Percentiles rank a stretch among this genome's conserved stretches.
Conservation (phyloP, 75 land plant genomes). For the Pinus albicaulis region DNA sequence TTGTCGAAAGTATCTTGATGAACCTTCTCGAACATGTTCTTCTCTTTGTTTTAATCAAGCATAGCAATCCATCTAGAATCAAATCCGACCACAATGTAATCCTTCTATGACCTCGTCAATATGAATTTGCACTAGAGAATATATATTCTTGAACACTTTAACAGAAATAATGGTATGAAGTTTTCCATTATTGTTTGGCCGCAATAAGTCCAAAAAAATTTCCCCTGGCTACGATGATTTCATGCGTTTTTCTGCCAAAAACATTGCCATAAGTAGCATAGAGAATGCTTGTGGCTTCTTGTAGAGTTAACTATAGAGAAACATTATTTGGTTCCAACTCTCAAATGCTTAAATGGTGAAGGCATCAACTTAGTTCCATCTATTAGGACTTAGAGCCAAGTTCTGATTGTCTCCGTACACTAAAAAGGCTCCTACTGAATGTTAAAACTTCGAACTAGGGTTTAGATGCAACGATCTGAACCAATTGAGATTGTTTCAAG, state of each 20-base stretch:
- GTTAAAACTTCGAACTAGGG: too few relatives aligned
- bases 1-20: constrained; percentile 99
- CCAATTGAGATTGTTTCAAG: too few relatives aligned
- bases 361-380: too few relatives aligned
- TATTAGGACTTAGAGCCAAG: too few relatives aligned
- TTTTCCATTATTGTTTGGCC: constrained; percentile 92
- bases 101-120: constrained; percentile 92
- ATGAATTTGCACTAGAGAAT: constrained; percentile 87
- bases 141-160: constrained; percentile 83
- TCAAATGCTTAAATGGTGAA: background rate
- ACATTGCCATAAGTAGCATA: constrained; percentile 90
- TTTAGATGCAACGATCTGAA: too few relatives aligned
- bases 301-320: constrained; percentile 91
- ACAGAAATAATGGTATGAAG: constrained; percentile 86
- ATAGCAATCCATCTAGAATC: constrained; percentile 98
- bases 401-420: too few relatives aligned
- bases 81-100: constrained; percentile 95
- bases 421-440: too few relatives aligned
- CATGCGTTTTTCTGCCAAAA: constrained; percentile 85
- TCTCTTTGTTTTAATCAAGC: constrained; percentile 86
- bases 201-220: constrained; percentile 83
- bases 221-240: constrained; percentile 90
- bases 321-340: constrained; percentile 39
- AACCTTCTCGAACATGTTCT: constrained; percentile 76
- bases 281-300: constrained; percentile 77